phyloP scores from a whole-genome alignment of 2,329 filamentous ascomycete genomes.

The Penicillium sclerotigenum region DNA sequence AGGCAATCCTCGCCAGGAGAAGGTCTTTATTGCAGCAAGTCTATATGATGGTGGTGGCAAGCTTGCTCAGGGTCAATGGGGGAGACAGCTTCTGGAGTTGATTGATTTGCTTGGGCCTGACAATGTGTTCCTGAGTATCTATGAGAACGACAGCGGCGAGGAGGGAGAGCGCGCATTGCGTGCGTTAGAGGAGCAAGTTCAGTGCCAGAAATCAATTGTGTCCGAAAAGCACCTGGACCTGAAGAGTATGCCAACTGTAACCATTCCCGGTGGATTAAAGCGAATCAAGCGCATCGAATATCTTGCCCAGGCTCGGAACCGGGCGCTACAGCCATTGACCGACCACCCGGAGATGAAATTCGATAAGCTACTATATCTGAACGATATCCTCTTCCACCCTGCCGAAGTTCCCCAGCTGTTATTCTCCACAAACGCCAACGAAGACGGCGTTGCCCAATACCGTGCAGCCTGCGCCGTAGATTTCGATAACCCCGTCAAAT shows the following conservation, averaged over 20 bases:
- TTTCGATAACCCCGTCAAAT: conserved; percentile 69
- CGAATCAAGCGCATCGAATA: conserved; percentile 72
- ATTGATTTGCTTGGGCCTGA: conserved; percentile 64
- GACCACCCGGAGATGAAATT: conserved; percentile 45
- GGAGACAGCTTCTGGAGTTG: conserved; percentile 57
- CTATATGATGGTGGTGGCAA: conserved; percentile 63
- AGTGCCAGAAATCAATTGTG: conserved; percentile 54
- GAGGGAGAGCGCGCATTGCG: conserved; percentile 54
- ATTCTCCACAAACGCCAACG: conserved; percentile 57
- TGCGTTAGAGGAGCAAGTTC: conserved; percentile 50
- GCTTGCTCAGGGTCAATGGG: conserved; percentile 64
- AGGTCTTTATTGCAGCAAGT: conserved; percentile 70
- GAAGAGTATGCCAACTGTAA: conserved; percentile 56
- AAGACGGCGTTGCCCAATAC: conserved; percentile 56
- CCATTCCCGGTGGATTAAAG: conserved; percentile 59
- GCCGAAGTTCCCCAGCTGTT: conserved; percentile 59
- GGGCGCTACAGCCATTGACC: conserved; percentile 63
- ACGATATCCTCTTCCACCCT: conserved; percentile 65
- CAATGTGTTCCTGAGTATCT: conserved; percentile 70
- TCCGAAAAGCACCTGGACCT: conserved; percentile 59
- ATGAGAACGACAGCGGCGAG: conserved; percentile 66
- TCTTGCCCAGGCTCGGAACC: conserved; percentile 69
- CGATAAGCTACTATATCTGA: conserved; percentile 60
- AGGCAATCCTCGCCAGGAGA: conserved; percentile 58
- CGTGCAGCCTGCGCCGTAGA: conserved; percentile 72